A percentile compares a stretch with the other conserved stretches of the same genome.
phyloP scores from a whole-genome alignment of 768 basidiomycete genomes.

The Auricularia cornea region DNA sequence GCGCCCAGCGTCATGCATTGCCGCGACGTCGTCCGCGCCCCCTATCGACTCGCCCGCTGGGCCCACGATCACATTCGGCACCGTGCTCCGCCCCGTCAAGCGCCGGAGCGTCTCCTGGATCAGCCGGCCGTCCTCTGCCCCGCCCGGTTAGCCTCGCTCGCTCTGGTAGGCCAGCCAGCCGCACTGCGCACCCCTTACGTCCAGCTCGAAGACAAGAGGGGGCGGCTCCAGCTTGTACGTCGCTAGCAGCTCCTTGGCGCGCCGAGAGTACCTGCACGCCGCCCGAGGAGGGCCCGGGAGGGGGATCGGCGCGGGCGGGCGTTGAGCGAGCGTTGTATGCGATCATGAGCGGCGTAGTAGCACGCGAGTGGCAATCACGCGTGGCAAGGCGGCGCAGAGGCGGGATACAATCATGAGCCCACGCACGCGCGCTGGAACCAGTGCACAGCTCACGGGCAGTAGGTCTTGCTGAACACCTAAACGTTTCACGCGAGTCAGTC shows the following conservation, averaged over 20 bases:
- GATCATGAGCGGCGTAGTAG: constrained; percentile 1
- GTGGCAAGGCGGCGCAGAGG: no score
- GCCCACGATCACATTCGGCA: constrained; percentile 65
- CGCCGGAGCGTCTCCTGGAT: constrained; percentile 61
- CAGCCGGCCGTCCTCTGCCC: constrained; percentile 47
- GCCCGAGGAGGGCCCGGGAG: no score
- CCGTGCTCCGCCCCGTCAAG: constrained; percentile 58
- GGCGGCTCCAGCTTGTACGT: constrained; percentile 52
- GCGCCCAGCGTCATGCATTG: constrained; percentile 39
- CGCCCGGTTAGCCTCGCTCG: not conserved
- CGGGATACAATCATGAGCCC: constrained; percentile 1
- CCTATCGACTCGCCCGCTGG: constrained; percentile 37
- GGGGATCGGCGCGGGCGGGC: not conserved
- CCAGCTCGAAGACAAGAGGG: constrained; percentile 68
- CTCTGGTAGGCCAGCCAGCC: not conserved
- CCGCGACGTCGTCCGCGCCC: constrained; percentile 14
- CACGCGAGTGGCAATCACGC: no score
- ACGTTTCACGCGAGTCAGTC: no score
- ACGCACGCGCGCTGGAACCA: not conserved
- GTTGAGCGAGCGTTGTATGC: not conserved
- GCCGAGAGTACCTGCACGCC: constrained; percentile 48
- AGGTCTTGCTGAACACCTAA: constrained; percentile 36
- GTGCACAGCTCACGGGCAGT: constrained; percentile 54
- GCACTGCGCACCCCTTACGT: constrained; percentile 46
- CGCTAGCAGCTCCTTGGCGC: constrained; percentile 55